Conservation (phyloP, 1,139 yeast genomes). For the Magnusiomyces sp. region DNA sequence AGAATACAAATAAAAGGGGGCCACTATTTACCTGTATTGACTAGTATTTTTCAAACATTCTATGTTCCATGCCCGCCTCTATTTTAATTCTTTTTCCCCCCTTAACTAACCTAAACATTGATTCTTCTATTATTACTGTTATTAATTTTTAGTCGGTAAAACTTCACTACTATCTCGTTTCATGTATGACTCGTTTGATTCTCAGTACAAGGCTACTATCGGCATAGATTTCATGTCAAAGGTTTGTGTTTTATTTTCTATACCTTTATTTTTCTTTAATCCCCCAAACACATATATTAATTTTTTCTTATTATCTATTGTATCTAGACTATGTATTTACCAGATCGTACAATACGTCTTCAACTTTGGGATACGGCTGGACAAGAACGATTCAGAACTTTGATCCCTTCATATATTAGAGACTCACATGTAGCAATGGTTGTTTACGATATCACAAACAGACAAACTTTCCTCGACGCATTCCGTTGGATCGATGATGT, state of each 20-base stretch:
- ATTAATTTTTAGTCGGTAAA: slow-evolving; percentile 58
- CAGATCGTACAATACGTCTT: slow-evolving; percentile 61
- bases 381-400: slow-evolving; percentile 89
- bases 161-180: slow-evolving; percentile 91
- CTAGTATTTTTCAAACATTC: not conserved
- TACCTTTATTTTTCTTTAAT: not conserved
- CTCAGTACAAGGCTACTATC: slow-evolving; percentile 80
- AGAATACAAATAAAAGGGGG: no score
- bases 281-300: not conserved
- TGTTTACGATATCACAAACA: slow-evolving; percentile 82
- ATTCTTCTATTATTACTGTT: slow-evolving; percentile 4
- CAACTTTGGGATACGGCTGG: slow-evolving; percentile 99
- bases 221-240: slow-evolving; percentile 94
- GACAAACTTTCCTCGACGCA: slow-evolving; percentile 66
- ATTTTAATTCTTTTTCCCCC: no score
- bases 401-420: slow-evolving; percentile 89
- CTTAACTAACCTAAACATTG: no score
- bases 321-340: slow-evolving; percentile 54
- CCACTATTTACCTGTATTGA: no score
- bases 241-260: slow-evolving; percentile 18
- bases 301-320: not conserved
- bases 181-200: slow-evolving; percentile 98
- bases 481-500: slow-evolving; percentile 81
- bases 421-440: slow-evolving; percentile 96
- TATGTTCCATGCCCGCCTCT: no score